A percentile compares a stretch with the other conserved stretches of the same genome.
phyloP scores from a whole-genome alignment of 1,139 yeast genomes.

The Candida albicans region DNA sequence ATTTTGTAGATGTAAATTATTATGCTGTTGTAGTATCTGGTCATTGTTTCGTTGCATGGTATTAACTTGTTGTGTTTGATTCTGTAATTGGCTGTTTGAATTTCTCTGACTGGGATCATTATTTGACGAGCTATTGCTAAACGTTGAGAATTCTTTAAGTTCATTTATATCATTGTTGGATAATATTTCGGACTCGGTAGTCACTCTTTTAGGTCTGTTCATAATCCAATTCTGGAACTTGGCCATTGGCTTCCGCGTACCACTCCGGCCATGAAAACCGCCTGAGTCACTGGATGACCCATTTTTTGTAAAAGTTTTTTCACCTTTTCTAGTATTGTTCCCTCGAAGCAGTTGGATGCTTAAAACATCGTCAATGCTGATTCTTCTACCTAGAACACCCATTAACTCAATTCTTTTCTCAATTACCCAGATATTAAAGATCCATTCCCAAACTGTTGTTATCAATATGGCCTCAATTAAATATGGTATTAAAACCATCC shows the following conservation, averaged over 20 bases:
- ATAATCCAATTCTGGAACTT: constrained; percentile 2
- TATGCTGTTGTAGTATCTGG: no score
- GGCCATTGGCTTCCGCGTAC: neutral
- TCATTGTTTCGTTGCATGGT: no score
- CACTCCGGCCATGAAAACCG: neutral
- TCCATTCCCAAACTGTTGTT: constrained; percentile 55
- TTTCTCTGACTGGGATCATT: neutral
- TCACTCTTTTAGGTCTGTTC: neutral
- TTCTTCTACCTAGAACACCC: constrained; percentile 51
- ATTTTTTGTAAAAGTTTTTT: constrained; percentile 5
- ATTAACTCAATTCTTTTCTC: constrained; percentile 44
- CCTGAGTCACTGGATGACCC: neutral
- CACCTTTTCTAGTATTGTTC: neutral
- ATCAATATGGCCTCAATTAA: constrained; percentile 40
- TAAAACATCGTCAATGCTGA: constrained; percentile 38
- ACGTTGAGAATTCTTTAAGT: constrained; percentile 9
- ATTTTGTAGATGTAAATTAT: neutral
- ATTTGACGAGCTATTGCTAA: constrained; percentile 4
- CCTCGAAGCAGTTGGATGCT: constrained; percentile 9
- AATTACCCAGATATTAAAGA: constrained; percentile 41
- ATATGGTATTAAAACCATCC: constrained; percentile 41
- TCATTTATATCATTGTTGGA: constrained; percentile 7
- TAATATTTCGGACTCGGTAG: neutral
- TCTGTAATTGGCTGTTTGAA: constrained; percentile 1
- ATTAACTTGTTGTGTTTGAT: constrained; percentile 19